Base-by-base conservation (phyloP, 2,329 filamentous ascomycete species). In the Verticillium alfalfae region DNA sequence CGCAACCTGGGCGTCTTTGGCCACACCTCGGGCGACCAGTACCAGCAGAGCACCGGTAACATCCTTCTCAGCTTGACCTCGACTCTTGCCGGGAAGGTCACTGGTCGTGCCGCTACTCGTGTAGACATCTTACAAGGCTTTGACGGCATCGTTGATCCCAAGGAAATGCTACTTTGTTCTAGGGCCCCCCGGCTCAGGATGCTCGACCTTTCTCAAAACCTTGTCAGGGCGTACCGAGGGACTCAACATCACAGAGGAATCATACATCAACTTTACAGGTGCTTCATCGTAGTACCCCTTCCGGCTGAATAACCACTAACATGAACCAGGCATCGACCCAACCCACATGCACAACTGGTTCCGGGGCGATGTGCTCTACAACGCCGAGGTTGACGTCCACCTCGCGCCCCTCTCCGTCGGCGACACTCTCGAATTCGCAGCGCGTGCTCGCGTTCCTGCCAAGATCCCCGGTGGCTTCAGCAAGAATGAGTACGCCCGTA, bases 181-280 rank as follows among this genome's bases (percentile, higher is more conserved):
- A 4, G 84, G 84, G n/a, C 82, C 82, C 56, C 83, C 84, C 5
- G 76, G 76, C 2, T 69, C 72, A 0, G 84, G 84, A n/a, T 91
- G 88, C 67, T 87, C 87, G 9, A 90, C 88, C 0, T 85, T 91
- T 65, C 76, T 91, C 60, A 90, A 89, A 70, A 84, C 87, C 2
- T 36, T 65, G 5, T 59, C 64, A 22, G 64, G 64, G 2, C 59
- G 63, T 9, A 65, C 62, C 0, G 57, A 71, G 3, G 71, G 71
- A 0, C 63, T 72, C 0, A 66, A 67, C 6, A 63, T 72, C 5
- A 58, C 61, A 1, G 34, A 66, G 0, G 64, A 70, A 0, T 66
- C 71, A 0, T 71, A 72, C 54, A 68, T 65, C 56, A 65, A 64
- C 57, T 65, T 65, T 9, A 45, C 62, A 54, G 64, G 64, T 64